Evolutionary conservation across 1,284 basidiomycete genomes (phyloP).

Genomic region (Cryptococcus deneoformans): DNA sequence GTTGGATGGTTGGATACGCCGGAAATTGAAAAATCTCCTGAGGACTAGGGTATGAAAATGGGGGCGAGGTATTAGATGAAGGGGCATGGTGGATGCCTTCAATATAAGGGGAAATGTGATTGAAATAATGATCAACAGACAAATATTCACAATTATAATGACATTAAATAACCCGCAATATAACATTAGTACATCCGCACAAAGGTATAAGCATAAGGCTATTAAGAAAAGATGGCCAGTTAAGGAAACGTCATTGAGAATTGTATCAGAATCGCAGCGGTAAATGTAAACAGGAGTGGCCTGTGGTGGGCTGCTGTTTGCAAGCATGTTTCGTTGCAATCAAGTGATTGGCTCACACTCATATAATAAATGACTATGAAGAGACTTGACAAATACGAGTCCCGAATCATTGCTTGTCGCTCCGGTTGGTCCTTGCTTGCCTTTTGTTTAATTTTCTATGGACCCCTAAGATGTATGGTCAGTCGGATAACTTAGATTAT

Average conservation of each 20-base stretch:
- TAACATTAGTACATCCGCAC: not conserved
- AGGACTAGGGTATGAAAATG: slow-evolving; percentile 6
- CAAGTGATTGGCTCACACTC: not conserved
- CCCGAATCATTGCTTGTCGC: slow-evolving; percentile 8
- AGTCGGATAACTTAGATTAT: not conserved
- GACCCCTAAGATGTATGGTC: not conserved
- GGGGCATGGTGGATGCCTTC: not conserved
- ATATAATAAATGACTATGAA: not conserved
- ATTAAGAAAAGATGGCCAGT: not conserved
- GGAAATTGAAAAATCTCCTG: slow-evolving; percentile 6
- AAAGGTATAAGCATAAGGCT: not conserved
- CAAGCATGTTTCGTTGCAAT: not conserved
- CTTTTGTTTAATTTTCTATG: not conserved
- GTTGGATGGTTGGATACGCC: slow-evolving; percentile 33
- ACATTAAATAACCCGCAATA: not conserved
- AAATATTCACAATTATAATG: not conserved
- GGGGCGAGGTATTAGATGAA: not conserved
- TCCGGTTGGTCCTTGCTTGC: slow-evolving; percentile 6
- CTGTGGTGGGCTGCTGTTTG: not conserved
- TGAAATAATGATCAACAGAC: not conserved
- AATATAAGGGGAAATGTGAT: not conserved
- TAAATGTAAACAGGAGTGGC: not conserved
- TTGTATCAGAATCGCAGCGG: not conserved
- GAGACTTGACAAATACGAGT: slow-evolving; percentile 16
- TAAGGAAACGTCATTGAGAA: not conserved